A percentile compares a stretch with the other conserved stretches of the same genome.
Evolutionary conservation across 257 asterid species (phyloP).

Genomic region (Mentha longifolia): DNA sequence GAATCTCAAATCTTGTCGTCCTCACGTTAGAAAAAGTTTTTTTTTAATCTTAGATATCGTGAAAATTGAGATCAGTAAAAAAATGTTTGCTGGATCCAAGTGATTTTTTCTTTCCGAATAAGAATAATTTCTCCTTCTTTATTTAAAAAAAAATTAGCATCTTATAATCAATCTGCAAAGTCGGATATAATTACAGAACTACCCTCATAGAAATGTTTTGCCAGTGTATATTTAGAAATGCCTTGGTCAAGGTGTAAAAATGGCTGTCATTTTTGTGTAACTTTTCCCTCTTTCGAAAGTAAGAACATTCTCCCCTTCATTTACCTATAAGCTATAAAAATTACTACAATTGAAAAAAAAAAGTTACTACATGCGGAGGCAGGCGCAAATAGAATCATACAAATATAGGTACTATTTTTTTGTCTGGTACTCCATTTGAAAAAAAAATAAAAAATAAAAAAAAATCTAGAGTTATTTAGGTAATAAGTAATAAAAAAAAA

Average conservation of each 20-base stretch:
- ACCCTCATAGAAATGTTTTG: slow-evolving; percentile 2
- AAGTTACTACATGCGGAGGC: slow-evolving; percentile 20
- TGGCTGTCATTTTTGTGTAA: slow-evolving; percentile 19
- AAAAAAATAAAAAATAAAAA: too few relatives aligned
- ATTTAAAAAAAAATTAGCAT: neutral
- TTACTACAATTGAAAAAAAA: neutral
- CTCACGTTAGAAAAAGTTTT: neutral
- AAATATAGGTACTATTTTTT: neutral
- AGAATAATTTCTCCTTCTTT: neutral
- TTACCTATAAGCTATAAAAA: slow-evolving; percentile 28
- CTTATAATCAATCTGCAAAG: neutral
- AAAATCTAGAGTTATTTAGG: too few relatives aligned
- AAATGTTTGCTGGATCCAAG: neutral
- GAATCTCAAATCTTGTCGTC: neutral
- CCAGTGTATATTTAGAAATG: neutral
- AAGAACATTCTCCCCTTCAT: slow-evolving; percentile 31
- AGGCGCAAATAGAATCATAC: slow-evolving; percentile 14
- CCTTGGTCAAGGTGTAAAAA: neutral
- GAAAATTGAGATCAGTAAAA: neutral
- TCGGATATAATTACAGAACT: neutral
- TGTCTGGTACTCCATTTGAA: too few relatives aligned
- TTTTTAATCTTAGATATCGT: neutral
- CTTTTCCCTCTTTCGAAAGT: neutral
- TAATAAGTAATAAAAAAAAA: neutral
- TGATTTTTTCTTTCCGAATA: neutral